These are phyloP conservation scores for Ulmus americana DNA, from an alignment of 331 rosid genomes.

Conservation along the genomic window DNA sequence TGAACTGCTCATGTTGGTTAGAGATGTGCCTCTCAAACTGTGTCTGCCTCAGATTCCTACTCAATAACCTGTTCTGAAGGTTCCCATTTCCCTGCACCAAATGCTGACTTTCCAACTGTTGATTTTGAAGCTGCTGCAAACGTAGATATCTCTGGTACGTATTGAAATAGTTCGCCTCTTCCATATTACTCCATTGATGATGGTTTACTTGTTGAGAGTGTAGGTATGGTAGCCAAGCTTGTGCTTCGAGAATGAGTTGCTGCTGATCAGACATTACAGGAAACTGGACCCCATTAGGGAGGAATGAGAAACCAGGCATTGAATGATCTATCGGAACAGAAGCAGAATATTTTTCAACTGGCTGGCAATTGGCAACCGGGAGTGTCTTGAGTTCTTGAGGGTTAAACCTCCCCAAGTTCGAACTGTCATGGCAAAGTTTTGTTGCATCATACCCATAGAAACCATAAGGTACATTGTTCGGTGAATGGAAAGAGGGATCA, in stretches of 20 bases:
- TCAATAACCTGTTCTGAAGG: constrained; percentile 12
- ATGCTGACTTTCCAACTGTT: constrained; percentile 31
- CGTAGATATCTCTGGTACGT: constrained; percentile 27
- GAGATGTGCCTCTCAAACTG: constrained; percentile 35
- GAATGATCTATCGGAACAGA: constrained; percentile 25
- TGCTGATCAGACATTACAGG: constrained; percentile 38
- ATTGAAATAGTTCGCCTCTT: constrained; percentile 30
- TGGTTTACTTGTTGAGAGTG: constrained; percentile 30
- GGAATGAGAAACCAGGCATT: constrained; percentile 25
- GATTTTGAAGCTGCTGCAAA: constrained; percentile 37
- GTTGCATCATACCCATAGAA: constrained; percentile 23
- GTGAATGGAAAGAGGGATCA: constrained; percentile 24
- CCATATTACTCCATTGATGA: constrained; percentile 41
- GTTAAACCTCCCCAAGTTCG: constrained; percentile 21
- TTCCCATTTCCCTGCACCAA: constrained; percentile 32
- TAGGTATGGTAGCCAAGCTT: constrained; percentile 21
- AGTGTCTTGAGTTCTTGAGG: constrained; percentile 28
- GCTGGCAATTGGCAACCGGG: constrained; percentile 21
- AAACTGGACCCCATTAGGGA: constrained; percentile 35
- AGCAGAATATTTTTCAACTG: constrained; percentile 20
- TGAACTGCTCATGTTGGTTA: constrained; percentile 28
- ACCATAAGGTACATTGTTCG: constrained; percentile 22
- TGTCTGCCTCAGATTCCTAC: constrained; percentile 25
- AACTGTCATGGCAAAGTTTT: constrained; percentile 29
- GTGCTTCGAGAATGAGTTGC: constrained; percentile 27